Base-by-base conservation (phyloP, 2,329 filamentous ascomycete genomes). In the Acephala macrosclerotiorum region DNA sequence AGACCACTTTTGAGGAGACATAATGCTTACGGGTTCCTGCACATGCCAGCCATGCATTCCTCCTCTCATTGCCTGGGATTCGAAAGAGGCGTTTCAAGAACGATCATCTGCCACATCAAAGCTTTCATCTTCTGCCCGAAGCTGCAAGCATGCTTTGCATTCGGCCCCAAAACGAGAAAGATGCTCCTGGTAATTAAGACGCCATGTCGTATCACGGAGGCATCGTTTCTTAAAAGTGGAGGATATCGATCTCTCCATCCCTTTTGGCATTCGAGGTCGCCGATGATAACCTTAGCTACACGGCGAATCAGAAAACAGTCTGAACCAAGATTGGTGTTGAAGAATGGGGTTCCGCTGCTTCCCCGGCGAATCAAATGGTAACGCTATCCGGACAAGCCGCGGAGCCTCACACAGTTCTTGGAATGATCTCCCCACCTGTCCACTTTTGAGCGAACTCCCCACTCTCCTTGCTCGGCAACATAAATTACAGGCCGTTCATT, bases 1-100 rank as follows among this genome's bases (percentile, higher is more conserved):
- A 53, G 49, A 53, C 49, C 49, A 53, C 49, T 26, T 18, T 53
- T 33, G n/a, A 29, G 18, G 26, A n/a, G 26, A 33, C 25, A 53
- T n/a, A 49, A n/a, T 14, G 45, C 22, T 2, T 2, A n/a, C 49
- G 49, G 22, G 49, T 53, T n/a, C 22, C 49, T 53, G 49, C 25
- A 18, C 14, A 53, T 14, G 49, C 26, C 45, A 11, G 6, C n/a
- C 3, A 22, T 49, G 20, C 20, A 3, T 11, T 49, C 14, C 20
- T n/a, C 11, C 26, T 53, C n/a, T 53, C 26, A 4, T 33, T 53
- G 49, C 49, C 26, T 25, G 33, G 18, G 14, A 29, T 29, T 53
- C 25, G 12, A 53, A 14, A 29, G 18, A 29, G 49, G 49, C 26
- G 25, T 53, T 29, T 33, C 25, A 16, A 16, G 11, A 51, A 29